A percentile compares a stretch with the other conserved stretches of the same genome.
Evolutionary conservation across 768 basidiomycete genomes (phyloP).

Genomic region (Boletus patriciae): DNA sequence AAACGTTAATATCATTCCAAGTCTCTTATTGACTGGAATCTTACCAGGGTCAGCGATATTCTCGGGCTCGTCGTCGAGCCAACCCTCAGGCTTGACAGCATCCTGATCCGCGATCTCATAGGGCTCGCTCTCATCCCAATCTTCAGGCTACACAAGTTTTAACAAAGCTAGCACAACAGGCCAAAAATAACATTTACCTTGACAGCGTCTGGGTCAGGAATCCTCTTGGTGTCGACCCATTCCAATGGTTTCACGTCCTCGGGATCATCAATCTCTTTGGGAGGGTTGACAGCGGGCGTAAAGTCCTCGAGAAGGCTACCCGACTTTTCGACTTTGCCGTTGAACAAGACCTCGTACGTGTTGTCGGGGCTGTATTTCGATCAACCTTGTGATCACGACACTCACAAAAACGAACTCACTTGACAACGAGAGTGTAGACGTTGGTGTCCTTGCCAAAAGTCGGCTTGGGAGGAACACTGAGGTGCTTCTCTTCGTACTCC

Average conservation of each 20-base stretch:
- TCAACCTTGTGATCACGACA: conserved; percentile 6
- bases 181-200: conserved; percentile 51
- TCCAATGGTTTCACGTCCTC: conserved; percentile 85
- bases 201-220: conserved; percentile 77
- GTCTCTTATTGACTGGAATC: conserved; percentile 14
- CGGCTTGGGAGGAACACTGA: conserved; percentile 76
- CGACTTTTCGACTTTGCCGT: conserved; percentile 75
- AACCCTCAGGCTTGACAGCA: conserved; percentile 89
- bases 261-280: conserved; percentile 90
- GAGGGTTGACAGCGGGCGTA: conserved; percentile 88
- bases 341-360: conserved; percentile 89
- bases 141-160: conserved; percentile 57
- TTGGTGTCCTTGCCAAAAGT: conserved; percentile 88
- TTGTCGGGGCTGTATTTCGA: conserved; percentile 75
- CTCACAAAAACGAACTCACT: conserved; percentile 52
- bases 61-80: conserved; percentile 87
- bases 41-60: conserved; percentile 84
- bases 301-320: conserved; percentile 94
- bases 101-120: conserved; percentile 87
- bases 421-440: conserved; percentile 90
- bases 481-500: conserved; percentile 96
- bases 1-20: neutral
- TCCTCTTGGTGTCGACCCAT: conserved; percentile 92
- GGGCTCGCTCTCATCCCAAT: conserved; percentile 98
- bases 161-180: neutral